Evolutionary conservation across 306 rosid species (phyloP), one percentile per base, ranked within the genome.

Genomic region (Sicyos baderoa): DNA sequence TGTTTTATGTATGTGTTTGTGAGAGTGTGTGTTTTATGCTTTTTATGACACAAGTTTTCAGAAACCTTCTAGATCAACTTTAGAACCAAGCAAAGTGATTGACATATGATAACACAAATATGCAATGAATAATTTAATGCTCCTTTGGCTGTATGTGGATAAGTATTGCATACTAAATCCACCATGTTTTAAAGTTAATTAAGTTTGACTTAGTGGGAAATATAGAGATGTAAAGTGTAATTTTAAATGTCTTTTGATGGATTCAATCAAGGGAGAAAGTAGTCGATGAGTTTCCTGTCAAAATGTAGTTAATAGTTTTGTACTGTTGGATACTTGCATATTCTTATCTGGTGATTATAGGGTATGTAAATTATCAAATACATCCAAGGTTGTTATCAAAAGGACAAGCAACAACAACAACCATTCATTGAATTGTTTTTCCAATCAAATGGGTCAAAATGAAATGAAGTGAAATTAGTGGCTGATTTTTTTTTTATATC

Each of bases 11-110:
- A 9, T 40, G 45, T 40, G 45, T 40, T 40, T 64, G 10, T 49
- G 52, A 13, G 17, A 13, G 7, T 48, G 7, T 45, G 14, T 48
- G 16, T 48, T 14, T 15, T 13, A 10, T 47, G 5, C 23, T 63
- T 11, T 61, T 1, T 16, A 9, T 61, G 32, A 42, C 69, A 63
- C 52, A 37, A 37, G 35, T 64, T 64, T 64, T 44, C 49, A 56
- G 12, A 64, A 64, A 64, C 53, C 53, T 64, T 64, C 18, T 32
- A 64, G 44, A 18, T 19, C 53, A 64, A 51, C 70, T 64, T 64
- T 64, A 64, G 70, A 64, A 49, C 53, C 53, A 49, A 49, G 7
- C 17, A 13, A 49, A 15, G 53, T 15, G 53, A 49, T 49, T 49
- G 18, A 49, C 53, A 15, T 49, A 15, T 49, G 17, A 49, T 49